Evolutionary conservation across 441 rosid genomes (phyloP).

Genomic region (Kokia cookei): DNA sequence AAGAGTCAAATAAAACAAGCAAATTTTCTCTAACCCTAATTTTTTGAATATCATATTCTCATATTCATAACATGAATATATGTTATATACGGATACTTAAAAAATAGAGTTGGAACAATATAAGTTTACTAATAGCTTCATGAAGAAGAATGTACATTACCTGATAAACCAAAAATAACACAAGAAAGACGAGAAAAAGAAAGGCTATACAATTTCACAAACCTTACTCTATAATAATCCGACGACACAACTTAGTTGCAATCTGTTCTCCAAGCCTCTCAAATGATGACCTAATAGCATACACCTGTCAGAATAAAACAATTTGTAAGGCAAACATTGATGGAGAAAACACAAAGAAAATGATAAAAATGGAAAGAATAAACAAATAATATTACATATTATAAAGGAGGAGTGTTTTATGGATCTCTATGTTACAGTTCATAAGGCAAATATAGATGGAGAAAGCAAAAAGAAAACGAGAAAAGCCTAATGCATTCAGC

Average conservation of each 20-base stretch:
- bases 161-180: conserved; percentile 2
- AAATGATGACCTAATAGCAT: conserved; percentile 77
- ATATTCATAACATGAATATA: no score
- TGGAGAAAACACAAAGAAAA: not conserved
- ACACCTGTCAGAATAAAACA: conserved; percentile 41
- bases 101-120: not conserved
- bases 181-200: conserved; percentile 2
- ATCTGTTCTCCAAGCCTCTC: conserved; percentile 77
- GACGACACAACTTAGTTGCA: conserved; percentile 72
- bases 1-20: no score
- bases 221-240: conserved; percentile 47
- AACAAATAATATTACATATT: not conserved
- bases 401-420: not conserved
- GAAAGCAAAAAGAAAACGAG: no score
- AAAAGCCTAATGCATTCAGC: not conserved
- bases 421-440: not conserved
- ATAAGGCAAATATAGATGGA: not conserved
- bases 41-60: no score
- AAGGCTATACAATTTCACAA: conserved; percentile 35
- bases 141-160: conserved; percentile 6
- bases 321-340: not conserved
- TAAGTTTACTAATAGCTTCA: not conserved
- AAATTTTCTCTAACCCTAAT: no score
- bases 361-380: not conserved
- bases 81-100: no score